A percentile compares a stretch with the other conserved stretches of the same genome.
Evolutionary conservation across 2,329 filamentous ascomycete genomes (phyloP).

Genomic region (Didymella segeticola): DNA sequence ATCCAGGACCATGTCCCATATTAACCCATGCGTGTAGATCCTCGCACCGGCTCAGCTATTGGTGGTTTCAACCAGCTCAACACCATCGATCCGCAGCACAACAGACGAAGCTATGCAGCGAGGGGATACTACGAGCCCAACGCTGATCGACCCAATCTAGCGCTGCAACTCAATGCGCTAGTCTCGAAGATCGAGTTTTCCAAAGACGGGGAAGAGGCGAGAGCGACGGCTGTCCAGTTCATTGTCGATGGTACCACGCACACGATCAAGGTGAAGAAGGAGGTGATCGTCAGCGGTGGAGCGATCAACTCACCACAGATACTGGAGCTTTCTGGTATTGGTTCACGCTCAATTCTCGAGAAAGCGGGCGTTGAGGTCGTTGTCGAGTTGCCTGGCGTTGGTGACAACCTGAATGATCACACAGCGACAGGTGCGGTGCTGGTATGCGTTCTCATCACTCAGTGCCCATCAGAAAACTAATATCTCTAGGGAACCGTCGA

Average conservation of each 20-base stretch:
- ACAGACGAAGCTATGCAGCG: constrained; percentile 45
- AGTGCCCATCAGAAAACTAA: neutral
- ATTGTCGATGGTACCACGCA: constrained; percentile 44
- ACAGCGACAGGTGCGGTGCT: constrained; percentile 23
- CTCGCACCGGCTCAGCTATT: constrained; percentile 36
- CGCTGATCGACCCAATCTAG: constrained; percentile 52
- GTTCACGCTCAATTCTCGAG: constrained; percentile 30
- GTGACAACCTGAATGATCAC: constrained; percentile 49
- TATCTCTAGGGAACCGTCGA: constrained; percentile 31
- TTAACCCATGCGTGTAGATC: constrained; percentile 17
- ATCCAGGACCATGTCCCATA: too few relatives aligned
- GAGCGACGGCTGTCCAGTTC: constrained; percentile 47
- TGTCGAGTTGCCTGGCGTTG: constrained; percentile 40
- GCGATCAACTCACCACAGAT: constrained; percentile 40
- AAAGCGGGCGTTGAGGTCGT: constrained; percentile 37
- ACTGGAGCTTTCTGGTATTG: constrained; percentile 44
- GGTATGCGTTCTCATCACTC: neutral
- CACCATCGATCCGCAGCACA: constrained; percentile 34
- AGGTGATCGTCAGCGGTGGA: constrained; percentile 41
- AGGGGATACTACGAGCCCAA: constrained; percentile 48
- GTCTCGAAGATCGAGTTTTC: constrained; percentile 57
- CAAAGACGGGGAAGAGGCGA: constrained; percentile 51
- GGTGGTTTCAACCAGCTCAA: constrained; percentile 42
- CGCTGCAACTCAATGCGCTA: constrained; percentile 56
- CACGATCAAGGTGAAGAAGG: constrained; percentile 34